These are phyloP conservation scores for Dittrichia graveolens DNA, from an alignment of 129 eudicot genomes.

Conservation along the genomic window DNA sequence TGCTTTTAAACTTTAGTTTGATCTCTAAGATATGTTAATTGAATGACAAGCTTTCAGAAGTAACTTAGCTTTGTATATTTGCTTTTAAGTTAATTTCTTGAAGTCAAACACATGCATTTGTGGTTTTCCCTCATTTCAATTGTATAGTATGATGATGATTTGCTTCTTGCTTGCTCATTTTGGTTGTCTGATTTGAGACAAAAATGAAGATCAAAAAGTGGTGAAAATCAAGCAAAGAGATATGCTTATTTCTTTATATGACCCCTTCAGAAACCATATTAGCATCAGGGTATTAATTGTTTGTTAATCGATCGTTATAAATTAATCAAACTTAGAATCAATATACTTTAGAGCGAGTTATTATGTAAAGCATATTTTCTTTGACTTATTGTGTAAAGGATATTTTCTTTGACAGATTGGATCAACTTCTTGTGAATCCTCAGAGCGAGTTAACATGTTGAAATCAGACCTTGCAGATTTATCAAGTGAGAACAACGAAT, in stretches of 20 bases:
- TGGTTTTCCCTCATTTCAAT: neutral
- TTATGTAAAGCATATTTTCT: neutral
- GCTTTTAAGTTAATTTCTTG: no score
- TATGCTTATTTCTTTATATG: neutral
- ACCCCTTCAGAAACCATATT: neutral
- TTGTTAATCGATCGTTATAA: neutral
- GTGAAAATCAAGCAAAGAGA: conserved; percentile 13
- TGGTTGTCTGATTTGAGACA: conserved; percentile 12
- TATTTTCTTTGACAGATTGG: conserved; percentile 29
- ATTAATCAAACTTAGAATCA: neutral
- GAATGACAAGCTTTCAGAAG: neutral
- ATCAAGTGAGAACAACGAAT: conserved; percentile 45
- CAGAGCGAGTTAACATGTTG: conserved; percentile 44
- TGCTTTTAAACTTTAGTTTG: conserved; percentile 7
- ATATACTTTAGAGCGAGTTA: neutral
- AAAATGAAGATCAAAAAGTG: neutral
- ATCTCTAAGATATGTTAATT: neutral
- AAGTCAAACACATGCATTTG: neutral
- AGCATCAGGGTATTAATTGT: neutral
- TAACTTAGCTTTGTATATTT: no score
- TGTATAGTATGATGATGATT: neutral
- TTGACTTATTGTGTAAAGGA: neutral
- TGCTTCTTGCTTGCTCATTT: conserved; percentile 16
- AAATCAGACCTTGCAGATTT: conserved; percentile 51
- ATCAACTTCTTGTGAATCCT: conserved; percentile 48